Percentiles rank a stretch among this genome's conserved stretches.
Evolutionary conservation across 331 rosid genomes (phyloP).

Genomic region (Quercus tomentella): DNA sequence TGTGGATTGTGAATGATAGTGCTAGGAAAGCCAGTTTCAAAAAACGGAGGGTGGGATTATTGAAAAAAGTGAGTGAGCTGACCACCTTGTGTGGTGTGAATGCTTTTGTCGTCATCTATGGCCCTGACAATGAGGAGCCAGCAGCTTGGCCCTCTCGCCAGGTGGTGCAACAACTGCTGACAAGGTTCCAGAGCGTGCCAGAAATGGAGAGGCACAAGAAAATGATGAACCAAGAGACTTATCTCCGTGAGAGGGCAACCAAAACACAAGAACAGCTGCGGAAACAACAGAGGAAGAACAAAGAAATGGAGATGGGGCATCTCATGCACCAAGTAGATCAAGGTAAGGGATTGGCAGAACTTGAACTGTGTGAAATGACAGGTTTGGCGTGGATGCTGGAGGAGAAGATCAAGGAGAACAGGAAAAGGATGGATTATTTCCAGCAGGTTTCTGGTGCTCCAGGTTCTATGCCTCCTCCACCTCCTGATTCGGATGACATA

Average conservation of each 20-base stretch:
- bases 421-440: background rate
- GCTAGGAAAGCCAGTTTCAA: slow-evolving; percentile 27
- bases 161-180: slow-evolving; percentile 10
- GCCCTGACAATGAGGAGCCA: slow-evolving; percentile 23
- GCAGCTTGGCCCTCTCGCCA: slow-evolving; percentile 35
- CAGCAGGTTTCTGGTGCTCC: slow-evolving; percentile 1
- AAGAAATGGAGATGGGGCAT: slow-evolving; percentile 14
- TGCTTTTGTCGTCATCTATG: slow-evolving; percentile 24
- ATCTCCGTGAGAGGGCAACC: background rate
- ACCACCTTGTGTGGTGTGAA: slow-evolving; percentile 31
- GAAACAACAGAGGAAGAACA: slow-evolving; percentile 10
- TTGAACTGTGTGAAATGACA: slow-evolving; percentile 9
- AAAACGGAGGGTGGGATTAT: slow-evolving; percentile 19
- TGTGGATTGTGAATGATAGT: slow-evolving; percentile 17
- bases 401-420: slow-evolving; percentile 12
- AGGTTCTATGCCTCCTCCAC: background rate
- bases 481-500: background rate
- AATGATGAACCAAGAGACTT: slow-evolving; percentile 18
- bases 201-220: slow-evolving; percentile 14
- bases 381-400: slow-evolving; percentile 12
- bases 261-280: slow-evolving; percentile 13
- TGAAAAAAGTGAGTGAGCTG: slow-evolving; percentile 39
- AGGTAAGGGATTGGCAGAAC: slow-evolving; percentile 18
- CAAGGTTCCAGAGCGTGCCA: slow-evolving; percentile 8
- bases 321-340: slow-evolving; percentile 23